phyloP scores from a whole-genome alignment of 331 rosid species.

The Ulmus americana region DNA sequence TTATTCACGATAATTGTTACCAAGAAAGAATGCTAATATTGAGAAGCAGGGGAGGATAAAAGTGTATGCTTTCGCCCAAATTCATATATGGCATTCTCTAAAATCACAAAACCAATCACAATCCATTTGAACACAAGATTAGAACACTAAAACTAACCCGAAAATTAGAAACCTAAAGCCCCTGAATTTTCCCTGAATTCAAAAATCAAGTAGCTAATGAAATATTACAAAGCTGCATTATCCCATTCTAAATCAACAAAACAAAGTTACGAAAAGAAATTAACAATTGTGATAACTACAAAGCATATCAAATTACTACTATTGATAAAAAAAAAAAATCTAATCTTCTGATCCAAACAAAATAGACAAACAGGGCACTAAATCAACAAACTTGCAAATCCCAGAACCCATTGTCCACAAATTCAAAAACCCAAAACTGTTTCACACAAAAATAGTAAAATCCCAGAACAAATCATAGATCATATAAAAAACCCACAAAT shows the following conservation, averaged over 20 bases:
- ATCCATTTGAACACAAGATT: background rate
- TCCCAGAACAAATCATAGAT: background rate
- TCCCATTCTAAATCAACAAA: background rate
- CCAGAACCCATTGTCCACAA: slow-evolving; percentile 5
- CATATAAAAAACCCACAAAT: background rate
- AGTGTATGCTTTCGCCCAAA: background rate
- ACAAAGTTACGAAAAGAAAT: background rate
- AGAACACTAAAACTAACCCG: background rate
- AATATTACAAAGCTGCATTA: background rate
- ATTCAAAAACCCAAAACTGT: slow-evolving; percentile 14
- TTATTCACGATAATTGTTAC: too few relatives aligned
- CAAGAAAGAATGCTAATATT: background rate
- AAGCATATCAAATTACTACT: background rate
- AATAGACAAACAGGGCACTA: background rate
- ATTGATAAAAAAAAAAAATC: background rate
- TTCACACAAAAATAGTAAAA: slow-evolving; percentile 4
- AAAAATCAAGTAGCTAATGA: background rate
- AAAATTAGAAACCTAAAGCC: background rate
- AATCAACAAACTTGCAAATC: slow-evolving; percentile 11
- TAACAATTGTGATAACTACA: background rate
- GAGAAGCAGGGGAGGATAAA: background rate
- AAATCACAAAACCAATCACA: background rate
- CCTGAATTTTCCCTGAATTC: background rate
- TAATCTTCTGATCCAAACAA: background rate
- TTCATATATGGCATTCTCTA: background rate